Percentiles rank a stretch among this genome's conserved stretches.
Conservation (phyloP, 495 filamentous ascomycete species). For the Baudoinia panamericana region DNA sequence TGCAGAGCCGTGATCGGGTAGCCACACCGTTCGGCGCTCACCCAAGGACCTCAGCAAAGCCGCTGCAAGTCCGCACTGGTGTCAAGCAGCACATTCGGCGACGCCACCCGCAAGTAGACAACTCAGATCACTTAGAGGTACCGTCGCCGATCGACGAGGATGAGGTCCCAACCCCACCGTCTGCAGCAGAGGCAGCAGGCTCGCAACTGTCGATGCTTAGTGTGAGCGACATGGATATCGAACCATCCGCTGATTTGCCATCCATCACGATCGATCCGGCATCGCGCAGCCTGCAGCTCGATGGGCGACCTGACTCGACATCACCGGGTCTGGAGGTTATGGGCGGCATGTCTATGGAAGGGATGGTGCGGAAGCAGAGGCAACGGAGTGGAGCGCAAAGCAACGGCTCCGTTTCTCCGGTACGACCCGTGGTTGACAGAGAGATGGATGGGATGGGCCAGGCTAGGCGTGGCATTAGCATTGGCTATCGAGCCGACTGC, state of each 20-base stretch:
- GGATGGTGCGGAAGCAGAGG: conserved; percentile 14
- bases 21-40: conserved; percentile 11
- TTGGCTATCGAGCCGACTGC: conserved; percentile 78
- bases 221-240: conserved; percentile 24
- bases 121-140: conserved; percentile 14
- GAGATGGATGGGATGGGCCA: conserved; percentile 37
- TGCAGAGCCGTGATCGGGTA: conserved; percentile 5
- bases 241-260: conserved; percentile 14
- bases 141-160: conserved; percentile 20
- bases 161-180: conserved; percentile 18
- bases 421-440: conserved; percentile 18
- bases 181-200: conserved; percentile 20
- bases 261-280: conserved; percentile 16
- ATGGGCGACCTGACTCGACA: conserved; percentile 32
- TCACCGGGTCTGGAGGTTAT: conserved; percentile 35
- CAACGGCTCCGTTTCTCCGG: conserved; percentile 11
- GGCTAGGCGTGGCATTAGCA: conserved; percentile 57
- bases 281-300: conserved; percentile 10
- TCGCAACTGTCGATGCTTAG: conserved; percentile 19
- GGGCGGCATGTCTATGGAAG: conserved; percentile 14
- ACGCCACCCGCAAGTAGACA: conserved; percentile 18
- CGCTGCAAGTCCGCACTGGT: conserved; percentile 3
- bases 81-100: conserved; percentile 13
- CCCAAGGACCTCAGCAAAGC: background rate
- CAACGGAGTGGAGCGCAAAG: conserved; percentile 15